Conservation (phyloP, 2,329 filamentous ascomycete species). For the Colletotrichum sp. region DNA sequence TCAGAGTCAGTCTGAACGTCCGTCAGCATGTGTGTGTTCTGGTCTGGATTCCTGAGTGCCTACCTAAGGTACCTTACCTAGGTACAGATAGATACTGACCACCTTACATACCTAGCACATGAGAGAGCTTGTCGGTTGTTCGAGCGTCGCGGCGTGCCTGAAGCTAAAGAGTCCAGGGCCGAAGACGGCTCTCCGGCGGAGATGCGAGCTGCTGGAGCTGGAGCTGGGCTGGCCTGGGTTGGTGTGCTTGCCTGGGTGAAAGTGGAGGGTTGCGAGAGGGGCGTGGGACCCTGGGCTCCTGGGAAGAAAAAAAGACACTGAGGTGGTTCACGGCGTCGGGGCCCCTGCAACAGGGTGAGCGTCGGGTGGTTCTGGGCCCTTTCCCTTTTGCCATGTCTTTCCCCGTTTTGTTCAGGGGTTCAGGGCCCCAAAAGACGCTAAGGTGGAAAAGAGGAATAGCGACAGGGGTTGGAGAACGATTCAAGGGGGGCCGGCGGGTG, state of each 20-base stretch:
- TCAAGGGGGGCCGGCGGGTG: neutral
- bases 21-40: neutral
- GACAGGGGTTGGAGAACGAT: neutral
- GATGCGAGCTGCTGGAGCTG: neutral
- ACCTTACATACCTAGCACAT: neutral
- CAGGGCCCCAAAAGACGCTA: neutral
- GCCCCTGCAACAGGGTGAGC: slow-evolving; percentile 2
- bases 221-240: neutral
- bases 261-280: neutral
- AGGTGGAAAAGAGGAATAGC: slow-evolving; percentile 8
- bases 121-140: neutral
- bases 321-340: neutral
- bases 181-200: neutral
- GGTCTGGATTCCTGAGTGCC: neutral
- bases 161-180: neutral
- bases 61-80: neutral
- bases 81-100: neutral
- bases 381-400: slow-evolving; percentile 16
- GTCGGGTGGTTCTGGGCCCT: slow-evolving; percentile 15
- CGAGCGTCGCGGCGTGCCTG: neutral
- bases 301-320: neutral
- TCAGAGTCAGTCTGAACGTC: neutral
- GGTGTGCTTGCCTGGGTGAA: neutral
- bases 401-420: slow-evolving; percentile 17
- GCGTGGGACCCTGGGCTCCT: neutral